Base-by-base conservation (phyloP, 73 alveolate species). In the Loxodes magnus region DNA sequence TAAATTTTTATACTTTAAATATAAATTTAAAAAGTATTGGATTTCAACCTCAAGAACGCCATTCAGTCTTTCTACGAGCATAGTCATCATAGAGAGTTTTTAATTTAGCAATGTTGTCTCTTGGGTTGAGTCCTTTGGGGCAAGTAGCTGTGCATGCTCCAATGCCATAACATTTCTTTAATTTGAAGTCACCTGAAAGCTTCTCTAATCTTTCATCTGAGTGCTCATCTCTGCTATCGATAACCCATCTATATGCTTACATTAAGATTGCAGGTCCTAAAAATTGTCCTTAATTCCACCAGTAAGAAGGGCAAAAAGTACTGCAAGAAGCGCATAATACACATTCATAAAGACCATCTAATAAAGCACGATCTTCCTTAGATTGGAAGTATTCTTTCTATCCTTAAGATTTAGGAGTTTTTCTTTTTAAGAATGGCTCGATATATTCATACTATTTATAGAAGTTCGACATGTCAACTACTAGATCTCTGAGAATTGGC, bases 221-320 rank as follows among this genome's bases (percentile, higher is more conserved):
- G 83, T 52, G 82, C 68, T 90, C 95, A 56, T 90, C 98, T 54
- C 98, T 71, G 20, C 94, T 74, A 58, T 90, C 98, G 2, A 89
- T 90, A 42, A 90, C 88, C 98, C 98, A 90, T 69, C 98, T 76
- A 56, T 90, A 90, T 20, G 98, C 98, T 67, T 71, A 73, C 72
- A 54, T 43, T 42, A 79, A 56, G 17, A 79, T 76, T 21, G 98
- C 98, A 24, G 98, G 98, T 29, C 98, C 98, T 44, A 90, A 90
- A 74, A 86, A 90, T 53, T 81, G 82, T 35, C 86, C 85, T 17
- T 93, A 95, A 51, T 84, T 90, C 98, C 98, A 90, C 98, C 98
- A 90, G 71, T 90, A 90, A 17, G 96, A 85, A 3, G 98, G 98
- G 75, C 98, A 90, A 7, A 94, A 69, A 12, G 98, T 74, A 46